A percentile compares a stretch with the other conserved stretches of the same genome.
Evolutionary conservation across 805 yeast species (phyloP).

Genomic region (Maudiozyma pseudohumilis): DNA sequence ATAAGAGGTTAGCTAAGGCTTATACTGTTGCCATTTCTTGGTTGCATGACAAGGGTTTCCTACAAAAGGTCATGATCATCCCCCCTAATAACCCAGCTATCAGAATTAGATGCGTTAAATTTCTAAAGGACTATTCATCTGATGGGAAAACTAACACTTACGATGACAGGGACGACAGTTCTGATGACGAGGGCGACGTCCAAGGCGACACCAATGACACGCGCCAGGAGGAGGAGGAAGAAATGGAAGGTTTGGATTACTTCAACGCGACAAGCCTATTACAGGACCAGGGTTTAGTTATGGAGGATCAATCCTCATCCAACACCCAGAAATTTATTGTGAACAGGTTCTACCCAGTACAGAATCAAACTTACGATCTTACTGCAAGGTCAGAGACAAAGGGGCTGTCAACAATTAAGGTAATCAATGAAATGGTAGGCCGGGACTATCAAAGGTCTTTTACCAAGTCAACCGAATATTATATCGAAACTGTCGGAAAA

Average conservation of each 20-base stretch:
- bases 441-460: slow-evolving; percentile 41
- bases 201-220: slow-evolving; percentile 3
- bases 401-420: slow-evolving; percentile 55
- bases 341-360: slow-evolving; percentile 53
- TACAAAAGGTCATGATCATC: slow-evolving; percentile 44
- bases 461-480: slow-evolving; percentile 40
- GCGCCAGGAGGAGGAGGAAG: slow-evolving; percentile 2
- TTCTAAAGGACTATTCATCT: slow-evolving; percentile 32
- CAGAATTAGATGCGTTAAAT: slow-evolving; percentile 39
- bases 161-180: slow-evolving; percentile 23
- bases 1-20: slow-evolving; percentile 34
- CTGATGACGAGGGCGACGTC: slow-evolving; percentile 7
- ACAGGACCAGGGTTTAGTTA: slow-evolving; percentile 19
- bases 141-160: slow-evolving; percentile 13
- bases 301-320: slow-evolving; percentile 13
- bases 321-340: slow-evolving; percentile 15
- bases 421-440: slow-evolving; percentile 46
- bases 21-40: slow-evolving; percentile 40
- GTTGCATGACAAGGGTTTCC: slow-evolving; percentile 35
- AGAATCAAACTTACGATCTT: slow-evolving; percentile 49
- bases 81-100: slow-evolving; percentile 37
- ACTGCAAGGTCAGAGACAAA: slow-evolving; percentile 32
- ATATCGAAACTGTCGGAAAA: slow-evolving; percentile 34
- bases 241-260: slow-evolving; percentile 21
- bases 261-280: slow-evolving; percentile 22